These are phyloP conservation scores for Apiotrichum sp. DNA, from an alignment of 1,284 basidiomycete species.

Conservation along the genomic window DNA sequence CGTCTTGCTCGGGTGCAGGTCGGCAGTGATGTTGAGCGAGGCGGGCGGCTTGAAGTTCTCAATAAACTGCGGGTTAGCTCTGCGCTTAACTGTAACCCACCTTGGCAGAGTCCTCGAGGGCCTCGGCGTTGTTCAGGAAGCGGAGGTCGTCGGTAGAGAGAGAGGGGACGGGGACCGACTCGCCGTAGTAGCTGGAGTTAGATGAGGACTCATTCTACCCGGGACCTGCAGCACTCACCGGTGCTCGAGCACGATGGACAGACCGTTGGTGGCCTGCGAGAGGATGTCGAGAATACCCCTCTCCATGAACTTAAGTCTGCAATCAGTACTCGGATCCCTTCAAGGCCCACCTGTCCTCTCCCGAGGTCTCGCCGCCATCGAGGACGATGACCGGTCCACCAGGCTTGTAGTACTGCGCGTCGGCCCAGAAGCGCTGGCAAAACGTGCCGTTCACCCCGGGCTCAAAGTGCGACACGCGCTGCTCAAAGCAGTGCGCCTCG, in stretches of 20 bases:
- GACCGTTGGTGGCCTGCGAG: slow-evolving; percentile 70
- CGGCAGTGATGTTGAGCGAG: slow-evolving; percentile 57
- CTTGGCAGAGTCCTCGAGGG: slow-evolving; percentile 81
- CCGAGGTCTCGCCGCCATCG: slow-evolving; percentile 72
- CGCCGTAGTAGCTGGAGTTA: slow-evolving; percentile 50
- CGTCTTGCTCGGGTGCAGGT: slow-evolving; percentile 49
- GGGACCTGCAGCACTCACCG: slow-evolving; percentile 50
- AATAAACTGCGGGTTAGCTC: slow-evolving; percentile 61
- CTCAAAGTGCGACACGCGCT: slow-evolving; percentile 70
- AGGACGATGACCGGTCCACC: slow-evolving; percentile 73
- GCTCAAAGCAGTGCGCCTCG: slow-evolving; percentile 60
- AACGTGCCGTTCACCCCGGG: slow-evolving; percentile 45
- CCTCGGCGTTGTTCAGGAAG: slow-evolving; percentile 81
- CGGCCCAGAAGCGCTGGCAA: slow-evolving; percentile 71
- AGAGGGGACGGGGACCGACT: slow-evolving; percentile 60
- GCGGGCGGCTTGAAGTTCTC: slow-evolving; percentile 61
- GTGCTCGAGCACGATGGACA: slow-evolving; percentile 84
- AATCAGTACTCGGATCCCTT: not conserved
- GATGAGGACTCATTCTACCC: not conserved
- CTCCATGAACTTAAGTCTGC: slow-evolving; percentile 45
- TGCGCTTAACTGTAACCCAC: slow-evolving; percentile 12
- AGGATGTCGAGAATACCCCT: slow-evolving; percentile 78
- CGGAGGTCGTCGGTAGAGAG: slow-evolving; percentile 74
- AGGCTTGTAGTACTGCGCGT: slow-evolving; percentile 68
- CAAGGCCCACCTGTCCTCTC: slow-evolving; percentile 29